phyloP scores from a whole-genome alignment of 1,284 basidiomycete species.

The Ustilago vetiveriae region DNA sequence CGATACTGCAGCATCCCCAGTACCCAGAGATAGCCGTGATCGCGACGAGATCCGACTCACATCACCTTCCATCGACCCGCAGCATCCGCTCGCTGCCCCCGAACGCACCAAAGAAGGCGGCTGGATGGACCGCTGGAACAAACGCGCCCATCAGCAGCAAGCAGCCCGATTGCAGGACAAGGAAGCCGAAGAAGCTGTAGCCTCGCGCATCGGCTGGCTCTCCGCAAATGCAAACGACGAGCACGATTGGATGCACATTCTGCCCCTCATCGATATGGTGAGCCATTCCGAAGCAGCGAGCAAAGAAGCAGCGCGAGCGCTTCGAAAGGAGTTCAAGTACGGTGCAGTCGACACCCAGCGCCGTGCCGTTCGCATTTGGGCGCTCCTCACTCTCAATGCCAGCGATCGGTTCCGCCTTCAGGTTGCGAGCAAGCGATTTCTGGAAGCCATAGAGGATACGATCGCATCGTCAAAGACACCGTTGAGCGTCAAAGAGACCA shows the following conservation, averaged over 20 bases:
- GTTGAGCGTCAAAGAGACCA: slow-evolving; percentile 50
- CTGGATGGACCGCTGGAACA: slow-evolving; percentile 44
- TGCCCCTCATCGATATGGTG: slow-evolving; percentile 39
- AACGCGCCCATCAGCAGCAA: slow-evolving; percentile 24
- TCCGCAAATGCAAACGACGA: slow-evolving; percentile 25
- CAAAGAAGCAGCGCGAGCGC: slow-evolving; percentile 58
- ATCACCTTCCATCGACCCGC: slow-evolving; percentile 11
- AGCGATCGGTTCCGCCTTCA: slow-evolving; percentile 56
- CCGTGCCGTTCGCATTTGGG: slow-evolving; percentile 56
- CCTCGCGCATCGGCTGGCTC: slow-evolving; percentile 42
- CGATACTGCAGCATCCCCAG: slow-evolving; percentile 9
- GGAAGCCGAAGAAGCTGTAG: slow-evolving; percentile 25
- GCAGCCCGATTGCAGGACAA: slow-evolving; percentile 27
- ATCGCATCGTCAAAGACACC: slow-evolving; percentile 51
- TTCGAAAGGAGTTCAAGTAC: slow-evolving; percentile 61
- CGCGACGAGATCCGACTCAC: slow-evolving; percentile 13
- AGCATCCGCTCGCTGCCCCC: not conserved
- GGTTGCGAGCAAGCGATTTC: slow-evolving; percentile 56
- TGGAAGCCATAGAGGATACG: slow-evolving; percentile 55
- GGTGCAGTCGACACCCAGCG: slow-evolving; percentile 40
- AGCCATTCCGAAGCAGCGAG: slow-evolving; percentile 51
- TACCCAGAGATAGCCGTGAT: slow-evolving; percentile 9
- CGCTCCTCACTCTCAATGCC: slow-evolving; percentile 51
- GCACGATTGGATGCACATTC: slow-evolving; percentile 49
- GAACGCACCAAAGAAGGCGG: slow-evolving; percentile 34